phyloP scores from a whole-genome alignment of 805 yeast species.

The Dipodascus albidus region DNA sequence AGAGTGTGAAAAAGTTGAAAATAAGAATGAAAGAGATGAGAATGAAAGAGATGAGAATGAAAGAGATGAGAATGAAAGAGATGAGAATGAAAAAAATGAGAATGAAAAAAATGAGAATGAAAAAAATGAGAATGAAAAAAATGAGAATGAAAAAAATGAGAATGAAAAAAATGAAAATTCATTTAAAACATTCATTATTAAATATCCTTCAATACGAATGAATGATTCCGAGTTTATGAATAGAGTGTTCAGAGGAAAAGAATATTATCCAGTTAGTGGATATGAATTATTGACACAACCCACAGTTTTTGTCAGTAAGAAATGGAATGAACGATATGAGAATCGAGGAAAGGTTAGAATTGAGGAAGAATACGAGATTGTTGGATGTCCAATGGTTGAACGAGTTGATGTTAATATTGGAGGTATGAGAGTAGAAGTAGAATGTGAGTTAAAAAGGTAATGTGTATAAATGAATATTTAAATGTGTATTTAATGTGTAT shows the following conservation, averaged over 20 bases:
- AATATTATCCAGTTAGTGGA: slow-evolving; percentile 2
- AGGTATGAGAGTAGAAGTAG: slow-evolving; percentile 7
- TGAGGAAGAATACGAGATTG: background rate
- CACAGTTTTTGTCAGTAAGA: slow-evolving; percentile 3
- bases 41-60: too few species aligned
- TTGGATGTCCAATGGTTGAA: slow-evolving; percentile 11
- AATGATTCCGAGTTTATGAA: background rate
- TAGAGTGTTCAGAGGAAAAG: background rate
- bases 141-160: too few species aligned
- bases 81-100: too few species aligned
- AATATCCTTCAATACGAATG: background rate
- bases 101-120: too few species aligned
- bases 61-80: too few species aligned
- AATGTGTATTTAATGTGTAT: slow-evolving; percentile 1
- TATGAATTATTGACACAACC: slow-evolving; percentile 9
- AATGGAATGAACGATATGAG: background rate
- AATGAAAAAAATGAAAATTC: too few species aligned
- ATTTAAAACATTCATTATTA: background rate
- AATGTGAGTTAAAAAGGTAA: slow-evolving; percentile 8
- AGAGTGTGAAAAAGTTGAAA: too few species aligned
- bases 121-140: too few species aligned
- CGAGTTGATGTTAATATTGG: background rate
- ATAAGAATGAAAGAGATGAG: too few species aligned
- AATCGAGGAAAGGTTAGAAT: background rate
- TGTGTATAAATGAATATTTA: background rate